Evolutionary conservation across 192 early-diverging fungal species (phyloP).

Genomic region (Podila epigama): DNA sequence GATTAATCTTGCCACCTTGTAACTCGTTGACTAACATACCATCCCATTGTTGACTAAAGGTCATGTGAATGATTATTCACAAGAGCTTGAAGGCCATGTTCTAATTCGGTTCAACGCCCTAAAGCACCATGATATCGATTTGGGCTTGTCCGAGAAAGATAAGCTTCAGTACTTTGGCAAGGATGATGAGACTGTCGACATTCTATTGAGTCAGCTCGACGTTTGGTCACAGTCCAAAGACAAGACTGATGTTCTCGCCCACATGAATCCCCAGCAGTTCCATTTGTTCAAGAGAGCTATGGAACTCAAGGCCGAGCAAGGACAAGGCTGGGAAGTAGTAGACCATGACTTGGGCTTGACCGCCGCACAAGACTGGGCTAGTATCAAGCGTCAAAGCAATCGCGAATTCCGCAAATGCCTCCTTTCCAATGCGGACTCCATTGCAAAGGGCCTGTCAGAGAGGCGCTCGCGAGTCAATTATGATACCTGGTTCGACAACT

Average conservation of each 20-base stretch:
- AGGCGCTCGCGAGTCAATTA: constrained; percentile 23
- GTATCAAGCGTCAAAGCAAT: too few relatives aligned
- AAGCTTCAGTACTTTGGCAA: background rate
- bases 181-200: constrained; percentile 11
- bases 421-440: too few relatives aligned
- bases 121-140: constrained; percentile 27
- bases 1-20: too few relatives aligned
- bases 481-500: constrained; percentile 56
- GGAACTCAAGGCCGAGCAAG: constrained; percentile 7
- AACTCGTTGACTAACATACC: too few relatives aligned
- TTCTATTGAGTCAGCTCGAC: constrained; percentile 28
- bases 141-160: constrained; percentile 1
- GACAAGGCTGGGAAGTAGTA: constrained; percentile 29
- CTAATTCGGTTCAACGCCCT: constrained; percentile 43
- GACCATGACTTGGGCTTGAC: constrained; percentile 27
- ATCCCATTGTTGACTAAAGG: too few relatives aligned
- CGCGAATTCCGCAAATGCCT: too few relatives aligned
- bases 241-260: constrained; percentile 29
- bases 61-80: too few relatives aligned
- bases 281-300: constrained; percentile 14
- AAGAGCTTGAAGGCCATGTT: constrained; percentile 34
- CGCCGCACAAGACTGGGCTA: too few relatives aligned
- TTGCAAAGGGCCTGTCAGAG: too few relatives aligned
- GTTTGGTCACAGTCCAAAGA: constrained; percentile 35
- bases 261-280: constrained; percentile 31